Evolutionary conservation across 1,284 basidiomycete species (phyloP).

Genomic region (Fomitopsis pinicola): DNA sequence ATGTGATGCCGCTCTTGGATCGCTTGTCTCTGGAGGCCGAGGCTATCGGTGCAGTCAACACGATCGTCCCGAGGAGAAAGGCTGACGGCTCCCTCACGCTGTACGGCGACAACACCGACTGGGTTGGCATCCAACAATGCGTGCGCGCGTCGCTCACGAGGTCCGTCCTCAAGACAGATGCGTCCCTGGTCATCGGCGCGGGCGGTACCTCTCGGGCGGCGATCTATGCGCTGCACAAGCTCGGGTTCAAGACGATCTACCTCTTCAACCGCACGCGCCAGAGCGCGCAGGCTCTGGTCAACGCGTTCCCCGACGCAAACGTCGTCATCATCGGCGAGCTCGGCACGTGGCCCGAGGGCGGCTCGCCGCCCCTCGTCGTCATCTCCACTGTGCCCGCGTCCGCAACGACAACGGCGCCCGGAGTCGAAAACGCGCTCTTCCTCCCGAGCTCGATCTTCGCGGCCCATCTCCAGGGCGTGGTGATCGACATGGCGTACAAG

Average conservation of each 20-base stretch:
- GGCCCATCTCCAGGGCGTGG: constrained; percentile 50
- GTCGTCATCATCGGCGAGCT: constrained; percentile 62
- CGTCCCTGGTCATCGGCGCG: constrained; percentile 84
- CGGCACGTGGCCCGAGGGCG: constrained; percentile 43
- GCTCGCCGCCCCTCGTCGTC: constrained; percentile 62
- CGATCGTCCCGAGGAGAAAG: constrained; percentile 59
- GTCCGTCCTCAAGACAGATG: constrained; percentile 32
- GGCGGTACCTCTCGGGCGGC: constrained; percentile 93
- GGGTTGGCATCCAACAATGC: constrained; percentile 76
- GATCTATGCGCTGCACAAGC: constrained; percentile 77
- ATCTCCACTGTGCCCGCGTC: constrained; percentile 84
- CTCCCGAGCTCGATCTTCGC: constrained; percentile 56
- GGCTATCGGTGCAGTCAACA: constrained; percentile 91
- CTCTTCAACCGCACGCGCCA: constrained; percentile 79
- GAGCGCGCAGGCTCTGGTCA: constrained; percentile 69
- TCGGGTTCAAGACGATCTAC: constrained; percentile 72
- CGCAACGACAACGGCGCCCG: constrained; percentile 47
- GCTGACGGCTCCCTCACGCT: constrained; percentile 49
- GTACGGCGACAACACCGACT: constrained; percentile 92
- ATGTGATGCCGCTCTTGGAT: constrained; percentile 79
- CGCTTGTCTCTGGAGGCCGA: constrained; percentile 74
- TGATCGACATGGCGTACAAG: constrained; percentile 92
- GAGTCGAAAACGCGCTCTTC: constrained; percentile 39
- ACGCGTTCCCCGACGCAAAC: constrained; percentile 63
- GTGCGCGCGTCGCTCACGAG: constrained; percentile 38